Evolutionary conservation across 2,329 filamentous ascomycete genomes (phyloP), one percentile per base, ranked within the genome.

Genomic region (Aspergillus oerlinghausenensis): DNA sequence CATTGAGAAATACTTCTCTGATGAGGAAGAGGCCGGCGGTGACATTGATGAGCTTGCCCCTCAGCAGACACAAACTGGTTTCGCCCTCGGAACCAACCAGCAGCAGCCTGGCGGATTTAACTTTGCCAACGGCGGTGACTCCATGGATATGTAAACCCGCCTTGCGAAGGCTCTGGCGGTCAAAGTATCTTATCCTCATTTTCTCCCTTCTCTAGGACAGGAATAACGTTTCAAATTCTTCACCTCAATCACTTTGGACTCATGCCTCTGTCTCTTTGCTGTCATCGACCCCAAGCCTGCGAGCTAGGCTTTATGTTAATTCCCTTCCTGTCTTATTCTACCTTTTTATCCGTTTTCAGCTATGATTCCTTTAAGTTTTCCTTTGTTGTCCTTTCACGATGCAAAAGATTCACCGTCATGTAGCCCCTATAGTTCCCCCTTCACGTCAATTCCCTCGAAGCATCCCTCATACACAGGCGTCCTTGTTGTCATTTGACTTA

Each of bases 1-100:
- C 78, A 99, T 99, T 66, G 94, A 99, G 84, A 97, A 97, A 82
- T 99, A 99, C 84, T 99, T 99, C 81, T 97, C 92, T 0, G 94
- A 99, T 70, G 94, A 99, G 66, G 94, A 97, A 55, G 94, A 96
- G 72, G 84, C 83, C 61, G 85, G 78, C 49, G 81, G 76, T 61
- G 92, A 92, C 68, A 92, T 92, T 65, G 90, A 92, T 60, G 90
- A 95, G 69, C 84, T 91, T 75, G 88, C 84, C 59, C 85, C 89
- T 59, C 83, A 85, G 68, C 82, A 85, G 65, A 85, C 83, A 63
- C 88, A 91, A 71, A 85, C 75, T 85, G 92, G 69, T 89, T 97
- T 76, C 87, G 89, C 70, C 80, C 87, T 75, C 68, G 81, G 75
- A 67, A 78, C 75, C 67, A 86, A 84, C 71, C 81, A 85, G 68